Evolutionary conservation across 2,329 filamentous ascomycete genomes (phyloP).

Genomic region (Phialophora expanda): DNA sequence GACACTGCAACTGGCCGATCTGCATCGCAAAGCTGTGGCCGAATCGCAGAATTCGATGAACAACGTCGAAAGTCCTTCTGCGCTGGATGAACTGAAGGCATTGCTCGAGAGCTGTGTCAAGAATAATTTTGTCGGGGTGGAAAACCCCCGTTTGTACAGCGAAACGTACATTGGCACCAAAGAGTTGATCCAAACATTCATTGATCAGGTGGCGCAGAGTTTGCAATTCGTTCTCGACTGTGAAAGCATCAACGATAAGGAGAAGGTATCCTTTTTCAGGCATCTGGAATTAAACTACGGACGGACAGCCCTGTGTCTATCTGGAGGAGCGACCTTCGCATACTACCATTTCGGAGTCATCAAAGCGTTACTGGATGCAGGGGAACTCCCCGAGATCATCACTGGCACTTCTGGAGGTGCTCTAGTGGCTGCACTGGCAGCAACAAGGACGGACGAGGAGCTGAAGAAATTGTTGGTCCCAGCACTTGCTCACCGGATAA

Average conservation of each 20-base stretch:
- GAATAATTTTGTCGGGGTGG: constrained; percentile 94
- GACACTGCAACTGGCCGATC: constrained; percentile 69
- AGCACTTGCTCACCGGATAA: constrained; percentile 82
- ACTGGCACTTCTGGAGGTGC: constrained; percentile 96
- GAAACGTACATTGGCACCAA: constrained; percentile 99
- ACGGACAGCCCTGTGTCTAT: constrained; percentile 88
- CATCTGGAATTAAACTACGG: constrained; percentile 89
- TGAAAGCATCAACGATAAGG: constrained; percentile 68
- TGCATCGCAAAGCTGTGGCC: constrained; percentile 49
- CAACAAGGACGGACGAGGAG: constrained; percentile 90
- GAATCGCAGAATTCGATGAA: constrained; percentile 42
- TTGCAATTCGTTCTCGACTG: constrained; percentile 73
- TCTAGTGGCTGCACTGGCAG: constrained; percentile 82
- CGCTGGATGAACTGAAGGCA: constrained; percentile 75
- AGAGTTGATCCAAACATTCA: constrained; percentile 83
- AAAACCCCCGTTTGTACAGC: constrained; percentile 92
- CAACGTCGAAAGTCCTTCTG: constrained; percentile 41
- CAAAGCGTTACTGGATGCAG: constrained; percentile 84
- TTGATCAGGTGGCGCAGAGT: constrained; percentile 69
- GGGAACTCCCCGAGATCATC: constrained; percentile 87
- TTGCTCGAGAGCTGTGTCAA: constrained; percentile 91
- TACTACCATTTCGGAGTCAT: constrained; percentile 97
- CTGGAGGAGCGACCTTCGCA: constrained; percentile 90
- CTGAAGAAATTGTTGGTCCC: constrained; percentile 83
- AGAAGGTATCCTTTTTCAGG: constrained; percentile 83